Percentiles rank a stretch among this genome's conserved stretches.
Evolutionary conservation across 805 yeast genomes (phyloP).

Genomic region (Nakazawaea ishiwadae): DNA sequence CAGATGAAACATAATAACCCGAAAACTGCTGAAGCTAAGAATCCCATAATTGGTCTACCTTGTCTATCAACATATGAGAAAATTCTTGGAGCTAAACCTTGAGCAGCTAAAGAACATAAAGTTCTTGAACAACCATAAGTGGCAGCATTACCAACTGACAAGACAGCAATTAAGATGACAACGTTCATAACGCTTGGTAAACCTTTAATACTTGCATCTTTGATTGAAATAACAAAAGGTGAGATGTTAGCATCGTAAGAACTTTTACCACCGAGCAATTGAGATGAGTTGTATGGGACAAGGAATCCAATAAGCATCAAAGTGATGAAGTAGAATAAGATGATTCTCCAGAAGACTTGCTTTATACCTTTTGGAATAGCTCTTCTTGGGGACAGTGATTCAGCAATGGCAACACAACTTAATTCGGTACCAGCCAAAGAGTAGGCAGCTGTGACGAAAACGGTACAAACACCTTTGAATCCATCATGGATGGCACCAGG

Average conservation of each 20-base stretch:
- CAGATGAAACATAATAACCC: conserved; percentile 41
- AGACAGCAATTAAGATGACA: conserved; percentile 61
- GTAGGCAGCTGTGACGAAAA: conserved; percentile 75
- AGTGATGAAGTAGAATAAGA: conserved; percentile 62
- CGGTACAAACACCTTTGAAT: conserved; percentile 68
- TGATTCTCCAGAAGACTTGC: conserved; percentile 80
- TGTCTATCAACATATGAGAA: conserved; percentile 41
- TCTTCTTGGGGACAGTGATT: conserved; percentile 61
- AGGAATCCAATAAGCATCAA: conserved; percentile 54
- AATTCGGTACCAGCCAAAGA: conserved; percentile 74
- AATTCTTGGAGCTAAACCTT: conserved; percentile 38
- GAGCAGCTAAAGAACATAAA: conserved; percentile 35
- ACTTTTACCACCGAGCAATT: conserved; percentile 44
- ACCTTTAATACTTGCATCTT: conserved; percentile 60
- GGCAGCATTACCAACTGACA: conserved; percentile 72
- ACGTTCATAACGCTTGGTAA: conserved; percentile 69
- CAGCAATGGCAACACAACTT: conserved; percentile 74
- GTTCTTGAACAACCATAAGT: conserved; percentile 70
- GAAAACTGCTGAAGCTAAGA: conserved; percentile 36
- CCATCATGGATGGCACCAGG: conserved; percentile 68
- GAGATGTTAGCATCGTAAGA: conserved; percentile 60
- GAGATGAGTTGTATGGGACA: conserved; percentile 58
- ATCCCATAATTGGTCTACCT: conserved; percentile 44
- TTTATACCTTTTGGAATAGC: conserved; percentile 71
- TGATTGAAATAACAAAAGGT: conserved; percentile 71